A percentile compares a stretch with the other conserved stretches of the same genome.
Conservation (phyloP, 345 rosid species). For the Bruguiera sexangula region DNA sequence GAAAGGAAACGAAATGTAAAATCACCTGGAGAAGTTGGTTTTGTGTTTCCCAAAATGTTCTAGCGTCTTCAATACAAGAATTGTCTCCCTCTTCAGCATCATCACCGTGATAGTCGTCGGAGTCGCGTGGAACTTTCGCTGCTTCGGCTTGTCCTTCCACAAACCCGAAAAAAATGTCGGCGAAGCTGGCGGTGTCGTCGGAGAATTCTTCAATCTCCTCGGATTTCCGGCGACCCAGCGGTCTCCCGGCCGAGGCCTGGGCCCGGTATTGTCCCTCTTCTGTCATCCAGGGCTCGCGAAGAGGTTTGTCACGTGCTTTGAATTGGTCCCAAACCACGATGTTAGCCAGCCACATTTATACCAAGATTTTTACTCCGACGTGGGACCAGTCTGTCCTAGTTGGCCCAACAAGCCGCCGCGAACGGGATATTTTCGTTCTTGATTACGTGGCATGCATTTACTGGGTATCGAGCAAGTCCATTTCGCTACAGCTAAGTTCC, state of each 20-base stretch:
- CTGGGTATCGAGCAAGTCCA: not conserved
- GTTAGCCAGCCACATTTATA: conserved; percentile 11
- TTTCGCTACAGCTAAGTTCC: conserved; percentile 41
- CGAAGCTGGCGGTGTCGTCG: conserved; percentile 49
- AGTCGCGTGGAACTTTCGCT: conserved; percentile 18
- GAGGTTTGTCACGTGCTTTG: not conserved
- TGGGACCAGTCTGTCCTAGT: conserved; percentile 30
- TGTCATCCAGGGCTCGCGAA: not conserved
- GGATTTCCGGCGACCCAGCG: conserved; percentile 35
- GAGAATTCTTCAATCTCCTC: conserved; percentile 48
- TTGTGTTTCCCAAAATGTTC: conserved; percentile 69
- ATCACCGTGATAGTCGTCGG: conserved; percentile 19
- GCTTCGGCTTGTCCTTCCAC: conserved; percentile 36
- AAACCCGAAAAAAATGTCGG: conserved; percentile 61
- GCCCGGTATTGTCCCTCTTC: not conserved
- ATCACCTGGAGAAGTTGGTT: conserved; percentile 69
- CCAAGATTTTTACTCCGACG: conserved; percentile 4
- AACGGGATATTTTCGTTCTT: not conserved
- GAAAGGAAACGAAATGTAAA: not conserved
- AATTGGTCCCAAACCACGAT: not conserved
- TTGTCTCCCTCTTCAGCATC: conserved; percentile 25
- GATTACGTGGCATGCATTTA: conserved; percentile 27
- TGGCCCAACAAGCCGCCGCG: conserved; percentile 65
- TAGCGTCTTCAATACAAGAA: conserved; percentile 40
- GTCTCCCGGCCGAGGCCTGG: conserved; percentile 10